Evolutionary conservation across 768 basidiomycete species (phyloP).

Genomic region (Russula compacta): DNA sequence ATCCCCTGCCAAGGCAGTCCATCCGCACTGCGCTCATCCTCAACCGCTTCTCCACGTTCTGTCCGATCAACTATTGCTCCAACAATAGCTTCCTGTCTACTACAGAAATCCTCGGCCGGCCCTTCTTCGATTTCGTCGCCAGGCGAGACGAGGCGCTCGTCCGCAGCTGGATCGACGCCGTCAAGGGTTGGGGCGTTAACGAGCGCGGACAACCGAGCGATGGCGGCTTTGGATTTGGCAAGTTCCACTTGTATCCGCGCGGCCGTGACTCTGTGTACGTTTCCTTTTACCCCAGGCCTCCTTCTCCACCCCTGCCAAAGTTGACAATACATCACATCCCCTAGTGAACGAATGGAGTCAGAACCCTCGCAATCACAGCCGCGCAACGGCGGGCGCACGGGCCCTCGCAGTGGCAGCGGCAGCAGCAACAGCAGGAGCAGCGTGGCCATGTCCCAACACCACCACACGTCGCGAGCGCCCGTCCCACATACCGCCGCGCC

Average conservation of each 20-base stretch:
- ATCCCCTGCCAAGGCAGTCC: conserved; percentile 59
- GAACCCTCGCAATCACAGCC: conserved; percentile 4
- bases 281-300: neutral
- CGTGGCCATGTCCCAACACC: neutral
- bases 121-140: conserved; percentile 70
- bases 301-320: neutral
- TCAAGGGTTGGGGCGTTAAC: conserved; percentile 80
- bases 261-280: conserved; percentile 58
- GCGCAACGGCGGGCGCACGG: conserved; percentile 6
- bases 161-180: conserved; percentile 62
- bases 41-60: conserved; percentile 61
- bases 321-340: neutral
- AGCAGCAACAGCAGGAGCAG: too few relatives aligned
- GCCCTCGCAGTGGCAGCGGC: neutral
- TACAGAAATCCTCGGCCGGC: conserved; percentile 48
- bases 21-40: conserved; percentile 74
- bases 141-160: conserved; percentile 56
- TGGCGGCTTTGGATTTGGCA: conserved; percentile 77
- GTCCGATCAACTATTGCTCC: conserved; percentile 61
- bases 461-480: neutral
- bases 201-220: conserved; percentile 77
- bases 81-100: conserved; percentile 61
- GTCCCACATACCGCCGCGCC: neutral
- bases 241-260: conserved; percentile 45
- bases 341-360: conserved; percentile 13